These are phyloP conservation scores for Colletotrichum magnum DNA, from an alignment of 2,329 filamentous ascomycete genomes.

Conservation along the genomic window DNA sequence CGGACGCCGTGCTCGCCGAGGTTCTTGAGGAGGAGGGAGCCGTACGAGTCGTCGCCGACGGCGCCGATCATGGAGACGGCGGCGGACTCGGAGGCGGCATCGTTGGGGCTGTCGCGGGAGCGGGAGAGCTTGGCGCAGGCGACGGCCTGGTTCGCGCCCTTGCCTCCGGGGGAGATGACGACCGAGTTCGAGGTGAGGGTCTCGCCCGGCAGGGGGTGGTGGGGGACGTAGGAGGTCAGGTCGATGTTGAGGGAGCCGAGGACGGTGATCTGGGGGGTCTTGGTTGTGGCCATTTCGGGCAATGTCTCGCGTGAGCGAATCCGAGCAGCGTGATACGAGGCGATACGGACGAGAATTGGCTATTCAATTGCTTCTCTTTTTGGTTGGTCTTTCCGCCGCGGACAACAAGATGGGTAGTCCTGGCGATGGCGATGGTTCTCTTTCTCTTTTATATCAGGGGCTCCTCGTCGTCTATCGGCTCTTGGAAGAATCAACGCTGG, in stretches of 20 bases:
- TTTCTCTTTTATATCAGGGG: background rate
- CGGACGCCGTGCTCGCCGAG: conserved; percentile 75
- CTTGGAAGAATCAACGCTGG: background rate
- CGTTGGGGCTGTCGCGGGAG: conserved; percentile 45
- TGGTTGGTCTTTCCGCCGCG: background rate
- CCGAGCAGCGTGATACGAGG: background rate
- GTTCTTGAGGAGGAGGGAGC: conserved; percentile 69
- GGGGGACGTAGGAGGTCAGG: conserved; percentile 88
- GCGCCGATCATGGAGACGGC: conserved; percentile 80
- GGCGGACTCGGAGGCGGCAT: conserved; percentile 52
- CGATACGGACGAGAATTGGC: background rate
- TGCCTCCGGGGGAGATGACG: conserved; percentile 87
- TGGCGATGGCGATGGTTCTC: background rate
- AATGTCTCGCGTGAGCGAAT: conserved; percentile 3
- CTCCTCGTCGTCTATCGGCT: conserved; percentile 6
- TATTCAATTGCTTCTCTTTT: background rate
- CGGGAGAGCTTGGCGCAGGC: conserved; percentile 87
- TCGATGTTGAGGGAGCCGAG: conserved; percentile 96
- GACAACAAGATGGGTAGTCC: too few species aligned
- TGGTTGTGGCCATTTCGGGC: conserved; percentile 26
- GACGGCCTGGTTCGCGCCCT: conserved; percentile 96
- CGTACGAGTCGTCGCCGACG: conserved; percentile 79
- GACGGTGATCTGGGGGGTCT: conserved; percentile 75
- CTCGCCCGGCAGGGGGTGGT: conserved; percentile 87
- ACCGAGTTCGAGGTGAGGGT: conserved; percentile 87